Evolutionary conservation across 495 filamentous ascomycete genomes (phyloP).

Genomic region (Hypoxylon crocopeplum): DNA sequence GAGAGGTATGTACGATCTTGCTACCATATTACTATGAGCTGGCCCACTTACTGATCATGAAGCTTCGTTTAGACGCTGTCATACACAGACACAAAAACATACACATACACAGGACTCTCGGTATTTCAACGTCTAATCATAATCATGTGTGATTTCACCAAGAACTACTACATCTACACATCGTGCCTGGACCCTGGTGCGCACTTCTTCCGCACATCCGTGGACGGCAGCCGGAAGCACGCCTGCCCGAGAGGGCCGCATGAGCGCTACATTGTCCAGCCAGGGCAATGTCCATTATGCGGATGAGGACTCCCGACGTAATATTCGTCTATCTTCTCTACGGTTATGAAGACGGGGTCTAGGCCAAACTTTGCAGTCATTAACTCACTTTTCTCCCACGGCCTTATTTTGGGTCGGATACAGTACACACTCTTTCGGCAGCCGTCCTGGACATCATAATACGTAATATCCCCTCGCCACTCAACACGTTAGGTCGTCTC

Average conservation of each 20-base stretch:
- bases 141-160: constrained; percentile 79
- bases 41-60: constrained; percentile 5
- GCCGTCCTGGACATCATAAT: constrained; percentile 17
- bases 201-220: constrained; percentile 71
- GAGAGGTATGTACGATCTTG: constrained; percentile 15
- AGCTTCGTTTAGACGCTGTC: constrained; percentile 1
- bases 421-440: constrained; percentile 5
- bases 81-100: constrained; percentile 5
- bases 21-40: neutral
- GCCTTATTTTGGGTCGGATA: constrained; percentile 1
- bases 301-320: constrained; percentile 35
- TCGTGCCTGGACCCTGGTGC: constrained; percentile 68
- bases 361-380: neutral
- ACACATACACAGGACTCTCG: constrained; percentile 3
- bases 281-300: constrained; percentile 71
- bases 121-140: constrained; percentile 15
- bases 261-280: constrained; percentile 73
- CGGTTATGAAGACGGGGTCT: neutral
- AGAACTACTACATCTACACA: constrained; percentile 80
- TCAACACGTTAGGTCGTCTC: constrained; percentile 4
- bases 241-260: constrained; percentile 73
- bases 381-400: constrained; percentile 2
- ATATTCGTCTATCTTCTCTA: neutral
- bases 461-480: constrained; percentile 14
- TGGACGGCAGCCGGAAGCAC: constrained; percentile 67